Evolutionary conservation across 73 alveolate species (phyloP).

Genomic region (Paramecium primaurelia): DNA sequence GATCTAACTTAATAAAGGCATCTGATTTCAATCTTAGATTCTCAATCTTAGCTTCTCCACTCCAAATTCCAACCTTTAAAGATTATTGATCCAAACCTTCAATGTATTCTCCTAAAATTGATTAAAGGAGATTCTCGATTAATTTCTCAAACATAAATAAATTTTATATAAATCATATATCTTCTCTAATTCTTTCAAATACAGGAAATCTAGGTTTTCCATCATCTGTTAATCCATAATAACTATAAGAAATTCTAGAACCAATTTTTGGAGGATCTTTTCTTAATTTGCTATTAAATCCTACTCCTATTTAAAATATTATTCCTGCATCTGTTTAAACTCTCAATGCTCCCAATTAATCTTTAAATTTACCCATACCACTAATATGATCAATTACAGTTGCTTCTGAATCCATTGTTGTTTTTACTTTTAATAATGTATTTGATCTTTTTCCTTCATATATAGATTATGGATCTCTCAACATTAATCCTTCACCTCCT

Average conservation of each 20-base stretch:
- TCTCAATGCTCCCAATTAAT: conserved; percentile 58
- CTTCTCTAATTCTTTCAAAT: background rate
- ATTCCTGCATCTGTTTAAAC: conserved; percentile 11
- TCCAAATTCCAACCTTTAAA: conserved; percentile 11
- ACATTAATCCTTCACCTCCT: conserved; percentile 71
- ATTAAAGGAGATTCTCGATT: conserved; percentile 2
- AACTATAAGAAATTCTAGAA: conserved; percentile 56
- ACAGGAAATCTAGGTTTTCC: conserved; percentile 55
- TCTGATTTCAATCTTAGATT: background rate
- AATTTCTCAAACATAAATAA: conserved; percentile 42
- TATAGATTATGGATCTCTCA: conserved; percentile 60
- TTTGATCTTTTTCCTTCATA: conserved; percentile 64
- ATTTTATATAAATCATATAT: background rate
- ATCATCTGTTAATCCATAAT: conserved; percentile 58
- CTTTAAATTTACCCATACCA: conserved; percentile 65
- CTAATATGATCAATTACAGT: conserved; percentile 54
- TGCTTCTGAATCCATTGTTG: conserved; percentile 65
- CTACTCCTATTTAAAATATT: conserved; percentile 60
- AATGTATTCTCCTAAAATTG: conserved; percentile 26
- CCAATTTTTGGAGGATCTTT: conserved; percentile 67
- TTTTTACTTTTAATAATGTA: conserved; percentile 57
- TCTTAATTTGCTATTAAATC: conserved; percentile 60
- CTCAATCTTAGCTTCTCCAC: conserved; percentile 37
- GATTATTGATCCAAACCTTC: conserved; percentile 10
- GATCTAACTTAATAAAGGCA: background rate